Base-by-base conservation (phyloP, 805 yeast genomes). In the Myxozyma lipomycoides region DNA sequence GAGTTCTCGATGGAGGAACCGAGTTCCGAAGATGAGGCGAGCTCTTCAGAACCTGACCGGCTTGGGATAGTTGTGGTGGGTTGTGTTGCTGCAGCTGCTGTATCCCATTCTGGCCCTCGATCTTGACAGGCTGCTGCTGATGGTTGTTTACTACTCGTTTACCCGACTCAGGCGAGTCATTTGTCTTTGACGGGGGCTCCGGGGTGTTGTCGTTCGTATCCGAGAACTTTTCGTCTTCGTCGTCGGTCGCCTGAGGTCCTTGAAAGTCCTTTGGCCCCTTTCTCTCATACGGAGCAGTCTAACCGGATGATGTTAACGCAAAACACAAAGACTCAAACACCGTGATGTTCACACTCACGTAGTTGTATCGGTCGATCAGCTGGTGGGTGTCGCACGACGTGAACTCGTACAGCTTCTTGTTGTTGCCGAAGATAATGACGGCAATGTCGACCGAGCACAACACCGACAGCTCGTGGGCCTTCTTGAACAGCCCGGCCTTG, bases 381-480 rank as follows among this genome's bases (percentile, higher is more conserved):
- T 76, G 75, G 9, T 73, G 68, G 1, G 88, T 76, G 53, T 82
- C 81, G 17, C 82, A 82, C 3, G 95, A 82, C 6, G 89, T 78
- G 64, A 82, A 91, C 70, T 91, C 96, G 65, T 86, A 89, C 22
- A 89, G 78, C 62, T 84, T 85, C 35, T 73, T 66, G 62, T 87
- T 89, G 61, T 81, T 80, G 18, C 95, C 95, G 34, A 89, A 73
- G 23, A 91, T 88, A 15, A 91, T 81, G 26, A 91, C 91, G 1
- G 98, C 95, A 26, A 93, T 75, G 64, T 91, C 98, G 4, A 89
- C 95, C 56, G 88, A 90, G 68, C 98, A 91, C 36, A 91, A 74
- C 9, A 91, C 91, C 0, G 96, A 82, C 48, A 93, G 74, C 67
- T 85, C 93, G 64, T 84, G 85, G 1, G 91, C 91, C 67, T 84